A percentile compares a stretch with the other conserved stretches of the same genome.
Conservation (phyloP, 2,329 filamentous ascomycete species). For the Fusarium algeriense region DNA sequence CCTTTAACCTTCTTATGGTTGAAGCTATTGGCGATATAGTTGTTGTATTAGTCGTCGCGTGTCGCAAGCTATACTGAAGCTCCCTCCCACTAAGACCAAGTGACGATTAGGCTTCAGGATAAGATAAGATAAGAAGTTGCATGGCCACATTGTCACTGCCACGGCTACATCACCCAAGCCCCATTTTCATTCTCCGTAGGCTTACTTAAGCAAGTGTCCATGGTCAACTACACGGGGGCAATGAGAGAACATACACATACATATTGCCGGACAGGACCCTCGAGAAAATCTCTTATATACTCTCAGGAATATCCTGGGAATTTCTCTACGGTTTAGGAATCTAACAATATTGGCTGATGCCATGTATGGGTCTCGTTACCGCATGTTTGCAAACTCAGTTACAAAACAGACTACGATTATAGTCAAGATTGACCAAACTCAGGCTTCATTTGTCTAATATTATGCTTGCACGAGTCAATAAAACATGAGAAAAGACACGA, state of each 20-base stretch:
- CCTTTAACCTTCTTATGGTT: conserved; percentile 30
- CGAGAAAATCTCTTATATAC: rapidly evolving
- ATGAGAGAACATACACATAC: background rate
- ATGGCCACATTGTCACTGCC: background rate
- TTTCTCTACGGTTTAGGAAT: rapidly evolving
- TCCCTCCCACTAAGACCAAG: conserved; percentile 15
- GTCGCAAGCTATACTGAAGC: conserved; percentile 32
- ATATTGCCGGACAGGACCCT: too few species aligned
- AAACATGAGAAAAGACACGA: too few species aligned
- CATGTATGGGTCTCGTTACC: background rate
- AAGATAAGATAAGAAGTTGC: conserved; percentile 5
- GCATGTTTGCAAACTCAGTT: too few species aligned
- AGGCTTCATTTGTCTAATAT: too few species aligned
- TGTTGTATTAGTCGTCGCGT: conserved; percentile 30
- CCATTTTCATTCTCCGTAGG: background rate
- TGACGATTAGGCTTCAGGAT: conserved; percentile 7
- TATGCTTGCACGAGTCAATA: too few species aligned
- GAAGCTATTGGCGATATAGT: conserved; percentile 23
- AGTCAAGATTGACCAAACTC: too few species aligned
- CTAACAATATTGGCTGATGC: too few species aligned
- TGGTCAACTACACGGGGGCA: conserved; percentile 7
- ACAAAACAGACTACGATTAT: too few species aligned
- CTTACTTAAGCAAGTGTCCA: background rate
- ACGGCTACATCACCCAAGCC: background rate
- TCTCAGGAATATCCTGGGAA: rapidly evolving